Percentiles rank a stretch among this genome's conserved stretches.
Evolutionary conservation across 768 basidiomycete genomes (phyloP).

Genomic region (Clitopilus passeckerianus): DNA sequence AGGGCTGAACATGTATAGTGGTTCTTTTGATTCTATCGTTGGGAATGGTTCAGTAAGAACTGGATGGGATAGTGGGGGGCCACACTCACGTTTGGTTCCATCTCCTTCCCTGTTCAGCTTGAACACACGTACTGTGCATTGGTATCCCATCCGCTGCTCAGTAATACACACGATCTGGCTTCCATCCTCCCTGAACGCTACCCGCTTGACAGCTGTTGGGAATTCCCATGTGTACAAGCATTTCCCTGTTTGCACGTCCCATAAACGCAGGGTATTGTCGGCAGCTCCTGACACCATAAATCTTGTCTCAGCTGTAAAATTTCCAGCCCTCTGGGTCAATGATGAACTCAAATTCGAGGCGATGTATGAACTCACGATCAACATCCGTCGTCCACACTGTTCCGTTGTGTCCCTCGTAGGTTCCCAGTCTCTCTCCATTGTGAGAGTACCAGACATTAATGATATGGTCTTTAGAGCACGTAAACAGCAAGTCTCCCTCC

Average conservation of each 20-base stretch:
- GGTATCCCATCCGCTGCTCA: constrained; percentile 93
- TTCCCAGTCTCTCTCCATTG: constrained; percentile 95
- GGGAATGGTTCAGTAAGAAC: constrained; percentile 1
- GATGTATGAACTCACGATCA: constrained; percentile 64
- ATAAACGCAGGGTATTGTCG: constrained; percentile 89
- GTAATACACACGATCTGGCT: constrained; percentile 87
- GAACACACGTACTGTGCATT: constrained; percentile 90
- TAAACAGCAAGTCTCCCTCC: constrained; percentile 95
- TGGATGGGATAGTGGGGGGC: background rate
- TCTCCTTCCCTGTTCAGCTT: constrained; percentile 80
- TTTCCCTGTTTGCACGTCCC: constrained; percentile 87
- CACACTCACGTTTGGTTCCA: constrained; percentile 68
- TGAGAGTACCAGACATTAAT: constrained; percentile 98
- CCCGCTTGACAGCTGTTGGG: constrained; percentile 95
- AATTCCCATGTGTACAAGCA: constrained; percentile 97
- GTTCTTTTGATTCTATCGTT: constrained; percentile 66
- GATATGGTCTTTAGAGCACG: constrained; percentile 90
- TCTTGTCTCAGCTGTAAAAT: constrained; percentile 60
- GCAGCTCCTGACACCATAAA: constrained; percentile 91
- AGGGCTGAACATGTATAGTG: constrained; percentile 76
- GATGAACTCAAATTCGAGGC: background rate
- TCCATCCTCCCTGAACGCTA: constrained; percentile 86
- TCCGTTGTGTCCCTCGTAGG: constrained; percentile 95
- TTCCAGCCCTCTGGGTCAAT: background rate
- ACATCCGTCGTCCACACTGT: constrained; percentile 95